A percentile compares a stretch with the other conserved stretches of the same genome.
phyloP scores from a whole-genome alignment of 805 yeast genomes.

The Priceomyces medius region DNA sequence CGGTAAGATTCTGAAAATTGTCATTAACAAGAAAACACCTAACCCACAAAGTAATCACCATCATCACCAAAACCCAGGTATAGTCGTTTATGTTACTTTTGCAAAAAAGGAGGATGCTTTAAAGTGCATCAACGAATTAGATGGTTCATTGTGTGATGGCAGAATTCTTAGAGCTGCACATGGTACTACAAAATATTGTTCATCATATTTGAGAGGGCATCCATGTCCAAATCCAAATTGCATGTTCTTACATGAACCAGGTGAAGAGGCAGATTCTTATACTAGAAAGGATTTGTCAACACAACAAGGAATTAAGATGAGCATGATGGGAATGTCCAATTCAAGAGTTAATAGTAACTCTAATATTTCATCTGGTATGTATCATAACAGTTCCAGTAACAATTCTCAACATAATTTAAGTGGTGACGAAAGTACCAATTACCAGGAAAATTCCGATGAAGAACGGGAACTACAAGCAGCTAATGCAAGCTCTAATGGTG shows the following conservation, averaged over 20 bases:
- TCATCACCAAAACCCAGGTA: slow-evolving; percentile 63
- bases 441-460: slow-evolving; percentile 13
- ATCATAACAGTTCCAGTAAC: slow-evolving; percentile 20
- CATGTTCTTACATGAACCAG: slow-evolving; percentile 98
- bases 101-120: slow-evolving; percentile 93
- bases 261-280: slow-evolving; percentile 97
- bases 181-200: slow-evolving; percentile 98
- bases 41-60: slow-evolving; percentile 31
- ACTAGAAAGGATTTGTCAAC: slow-evolving; percentile 86
- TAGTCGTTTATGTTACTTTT: slow-evolving; percentile 95
- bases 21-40: slow-evolving; percentile 76
- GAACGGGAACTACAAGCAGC: slow-evolving; percentile 11
- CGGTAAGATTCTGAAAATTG: slow-evolving; percentile 92
- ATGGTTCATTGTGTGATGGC: slow-evolving; percentile 93
- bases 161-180: slow-evolving; percentile 89
- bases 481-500: slow-evolving; percentile 17
- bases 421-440: slow-evolving; percentile 16
- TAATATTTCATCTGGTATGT: slow-evolving; percentile 17
- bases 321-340: slow-evolving; percentile 36
- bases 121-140: slow-evolving; percentile 84
- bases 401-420: slow-evolving; percentile 15
- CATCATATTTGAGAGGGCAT: slow-evolving; percentile 91
- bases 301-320: slow-evolving; percentile 63
- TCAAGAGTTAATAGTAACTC: slow-evolving; percentile 16
- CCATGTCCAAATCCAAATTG: slow-evolving; percentile 98